Evolutionary conservation across 1,284 basidiomycete genomes (phyloP).

Genomic region (Ceratobasidium sp.): DNA sequence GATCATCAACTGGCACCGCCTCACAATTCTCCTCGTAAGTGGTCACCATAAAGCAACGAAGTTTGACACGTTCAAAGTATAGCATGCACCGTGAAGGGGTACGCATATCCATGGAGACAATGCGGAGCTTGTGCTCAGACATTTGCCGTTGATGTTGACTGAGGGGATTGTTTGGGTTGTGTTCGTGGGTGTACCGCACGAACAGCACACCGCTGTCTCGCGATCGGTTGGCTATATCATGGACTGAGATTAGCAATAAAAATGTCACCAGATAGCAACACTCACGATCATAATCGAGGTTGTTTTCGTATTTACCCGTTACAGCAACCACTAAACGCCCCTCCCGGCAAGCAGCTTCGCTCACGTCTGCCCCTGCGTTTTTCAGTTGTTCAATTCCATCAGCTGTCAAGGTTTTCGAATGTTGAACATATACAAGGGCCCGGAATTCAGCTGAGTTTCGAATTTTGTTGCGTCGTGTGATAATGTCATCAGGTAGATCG

Average conservation of each 20-base stretch:
- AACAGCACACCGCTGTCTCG: background rate
- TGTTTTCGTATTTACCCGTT: slow-evolving; percentile 14
- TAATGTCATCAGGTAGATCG: background rate
- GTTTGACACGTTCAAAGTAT: slow-evolving; percentile 40
- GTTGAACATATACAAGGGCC: slow-evolving; percentile 25
- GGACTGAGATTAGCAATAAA: no score
- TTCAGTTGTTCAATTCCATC: slow-evolving; percentile 19
- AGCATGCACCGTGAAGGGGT: slow-evolving; percentile 22
- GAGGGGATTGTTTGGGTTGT: background rate
- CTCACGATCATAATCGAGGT: slow-evolving; percentile 24
- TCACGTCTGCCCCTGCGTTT: slow-evolving; percentile 35
- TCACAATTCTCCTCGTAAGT: slow-evolving; percentile 3
- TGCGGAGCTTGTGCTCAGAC: slow-evolving; percentile 14
- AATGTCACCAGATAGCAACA: background rate
- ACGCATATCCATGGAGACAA: slow-evolving; percentile 23
- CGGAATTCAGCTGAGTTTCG: slow-evolving; percentile 29
- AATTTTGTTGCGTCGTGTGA: slow-evolving; percentile 23
- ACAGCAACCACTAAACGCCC: slow-evolving; percentile 29
- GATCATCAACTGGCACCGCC: background rate
- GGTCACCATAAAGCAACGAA: slow-evolving; percentile 25
- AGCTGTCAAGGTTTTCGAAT: slow-evolving; percentile 7
- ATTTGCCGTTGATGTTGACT: slow-evolving; percentile 7
- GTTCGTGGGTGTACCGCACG: slow-evolving; percentile 19
- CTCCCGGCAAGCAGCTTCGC: slow-evolving; percentile 19
- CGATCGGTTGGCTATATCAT: background rate